Conservation (phyloP, 306 rosid species). For the Cicer arietinum region DNA sequence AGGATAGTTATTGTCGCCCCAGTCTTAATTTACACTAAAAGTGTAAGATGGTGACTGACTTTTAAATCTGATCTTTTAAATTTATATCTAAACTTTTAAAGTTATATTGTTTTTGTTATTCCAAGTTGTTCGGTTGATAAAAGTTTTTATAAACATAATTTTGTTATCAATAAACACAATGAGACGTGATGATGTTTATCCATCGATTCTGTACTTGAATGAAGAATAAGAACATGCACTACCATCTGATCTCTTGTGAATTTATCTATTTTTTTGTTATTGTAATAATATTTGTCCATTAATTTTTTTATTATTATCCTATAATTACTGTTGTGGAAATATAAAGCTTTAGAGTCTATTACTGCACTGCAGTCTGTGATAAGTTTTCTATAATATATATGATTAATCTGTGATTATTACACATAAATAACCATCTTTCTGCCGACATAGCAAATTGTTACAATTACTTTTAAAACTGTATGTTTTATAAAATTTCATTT, state of each 20-base stretch:
- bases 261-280: background rate
- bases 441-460: conserved; percentile 61
- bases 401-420: conserved; percentile 55
- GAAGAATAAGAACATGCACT: conserved; percentile 83
- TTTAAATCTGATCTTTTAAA: conserved; percentile 59
- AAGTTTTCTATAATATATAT: conserved; percentile 22
- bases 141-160: background rate
- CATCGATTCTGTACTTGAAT: conserved; percentile 62
- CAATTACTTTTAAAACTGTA: no score
- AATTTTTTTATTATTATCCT: no score
- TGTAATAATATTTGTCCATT: no score
- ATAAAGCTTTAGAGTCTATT: background rate
- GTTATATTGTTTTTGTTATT: background rate
- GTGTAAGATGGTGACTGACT: conserved; percentile 83
- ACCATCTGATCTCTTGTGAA: conserved; percentile 71
- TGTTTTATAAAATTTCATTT: no score
- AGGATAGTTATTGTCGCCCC: conserved; percentile 19
- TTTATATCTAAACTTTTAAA: background rate
- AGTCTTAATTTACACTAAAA: conserved; percentile 50
- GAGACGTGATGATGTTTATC: conserved; percentile 69
- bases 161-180: background rate
- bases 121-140: background rate
- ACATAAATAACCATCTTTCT: conserved; percentile 66
- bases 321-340: no score
- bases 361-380: conserved; percentile 56